Conservation (phyloP, 305 asterid genomes). For the Fraxinus paxiana region DNA sequence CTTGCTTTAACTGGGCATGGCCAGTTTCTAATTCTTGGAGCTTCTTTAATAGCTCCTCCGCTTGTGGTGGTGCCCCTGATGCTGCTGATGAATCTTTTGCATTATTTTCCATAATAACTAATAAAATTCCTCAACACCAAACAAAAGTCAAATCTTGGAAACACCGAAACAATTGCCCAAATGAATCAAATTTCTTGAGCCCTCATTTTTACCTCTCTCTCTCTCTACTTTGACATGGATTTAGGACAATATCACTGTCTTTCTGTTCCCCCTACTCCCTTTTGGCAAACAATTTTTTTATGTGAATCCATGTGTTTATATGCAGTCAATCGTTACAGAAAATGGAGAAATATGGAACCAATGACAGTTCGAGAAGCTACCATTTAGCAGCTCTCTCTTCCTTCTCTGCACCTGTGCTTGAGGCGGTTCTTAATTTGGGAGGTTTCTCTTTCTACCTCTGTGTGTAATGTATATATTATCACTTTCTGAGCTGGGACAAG, state of each 20-base stretch:
- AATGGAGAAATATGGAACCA: background rate
- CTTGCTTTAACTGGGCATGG: conserved; percentile 43
- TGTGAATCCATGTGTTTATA: background rate
- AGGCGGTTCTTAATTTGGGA: background rate
- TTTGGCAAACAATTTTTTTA: background rate
- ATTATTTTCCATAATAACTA: conserved; percentile 27
- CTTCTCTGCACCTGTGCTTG: background rate
- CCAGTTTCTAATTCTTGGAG: conserved; percentile 48
- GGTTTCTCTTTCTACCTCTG: background rate
- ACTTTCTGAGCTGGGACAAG: background rate
- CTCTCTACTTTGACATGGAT: background rate
- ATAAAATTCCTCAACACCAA: background rate
- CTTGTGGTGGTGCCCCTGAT: conserved; percentile 27
- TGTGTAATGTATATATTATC: background rate
- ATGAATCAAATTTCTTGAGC: background rate
- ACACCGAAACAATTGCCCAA: background rate
- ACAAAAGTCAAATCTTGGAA: background rate
- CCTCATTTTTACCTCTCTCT: background rate
- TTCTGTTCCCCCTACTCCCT: background rate
- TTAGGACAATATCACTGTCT: background rate
- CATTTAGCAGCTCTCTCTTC: background rate
- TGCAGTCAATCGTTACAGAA: background rate
- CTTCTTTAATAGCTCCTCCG: conserved; percentile 49
- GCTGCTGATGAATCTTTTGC: conserved; percentile 21
- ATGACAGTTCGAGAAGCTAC: background rate